Conservation (phyloP, 371 early-diverging fungal genomes). For the Agmasoma carcini region DNA sequence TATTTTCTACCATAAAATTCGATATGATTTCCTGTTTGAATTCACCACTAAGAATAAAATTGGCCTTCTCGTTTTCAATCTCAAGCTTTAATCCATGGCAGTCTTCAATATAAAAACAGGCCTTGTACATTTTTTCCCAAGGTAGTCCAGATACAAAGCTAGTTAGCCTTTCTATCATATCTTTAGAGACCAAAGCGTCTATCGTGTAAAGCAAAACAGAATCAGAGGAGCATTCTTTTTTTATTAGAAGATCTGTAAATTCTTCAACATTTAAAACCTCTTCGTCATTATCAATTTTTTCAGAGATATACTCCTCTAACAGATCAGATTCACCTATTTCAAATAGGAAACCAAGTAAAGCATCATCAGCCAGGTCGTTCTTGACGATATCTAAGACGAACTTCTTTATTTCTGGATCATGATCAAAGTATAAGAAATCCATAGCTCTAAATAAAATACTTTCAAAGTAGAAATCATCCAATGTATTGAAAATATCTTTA, state of each 20-base stretch:
- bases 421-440: background rate
- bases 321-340: conserved; percentile 12
- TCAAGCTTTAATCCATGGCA: conserved; percentile 2
- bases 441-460: conserved; percentile 28
- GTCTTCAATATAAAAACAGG: conserved; percentile 24
- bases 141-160: conserved; percentile 1
- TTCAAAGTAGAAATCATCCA: conserved; percentile 14
- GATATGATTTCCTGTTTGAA: conserved; percentile 18
- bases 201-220: conserved; percentile 6
- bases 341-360: conserved; percentile 24
- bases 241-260: background rate
- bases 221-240: background rate
- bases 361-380: conserved; percentile 2
- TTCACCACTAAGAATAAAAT: conserved; percentile 13
- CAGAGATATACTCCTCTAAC: conserved; percentile 1
- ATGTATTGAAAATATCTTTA: conserved; percentile 13
- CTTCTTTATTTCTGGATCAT: background rate
- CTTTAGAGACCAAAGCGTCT: conserved; percentile 17
- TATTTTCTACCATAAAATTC: conserved; percentile 23
- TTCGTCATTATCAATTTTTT: background rate
- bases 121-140: conserved; percentile 10
- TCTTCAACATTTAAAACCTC: background rate
- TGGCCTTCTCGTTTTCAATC: conserved; percentile 4
- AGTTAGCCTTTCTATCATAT: conserved; percentile 4
- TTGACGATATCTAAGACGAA: conserved; percentile 18